Percentiles rank a stretch among this genome's conserved stretches.
These are phyloP conservation scores for Diutina mesorugosa DNA, from an alignment of 1,139 yeast genomes.

Conservation along the genomic window DNA sequence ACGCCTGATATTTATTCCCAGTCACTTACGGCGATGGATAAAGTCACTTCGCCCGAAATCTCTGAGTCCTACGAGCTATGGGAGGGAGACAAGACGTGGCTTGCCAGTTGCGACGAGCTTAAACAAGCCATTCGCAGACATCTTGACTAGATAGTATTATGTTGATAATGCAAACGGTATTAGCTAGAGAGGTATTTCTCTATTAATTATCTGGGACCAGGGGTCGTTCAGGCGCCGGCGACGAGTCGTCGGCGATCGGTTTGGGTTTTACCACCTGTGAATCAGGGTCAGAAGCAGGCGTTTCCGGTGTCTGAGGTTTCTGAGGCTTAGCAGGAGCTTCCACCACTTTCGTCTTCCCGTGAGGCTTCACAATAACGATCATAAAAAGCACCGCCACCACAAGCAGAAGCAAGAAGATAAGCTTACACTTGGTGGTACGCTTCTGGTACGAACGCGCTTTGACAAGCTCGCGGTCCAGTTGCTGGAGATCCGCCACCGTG, in stretches of 20 bases:
- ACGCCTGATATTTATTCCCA: not conserved
- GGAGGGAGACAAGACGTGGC: not conserved
- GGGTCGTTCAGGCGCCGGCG: not conserved
- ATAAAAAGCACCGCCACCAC: conserved; percentile 63
- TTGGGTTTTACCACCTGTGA: not conserved
- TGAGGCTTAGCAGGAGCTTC: conserved; percentile 4
- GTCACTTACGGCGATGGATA: not conserved
- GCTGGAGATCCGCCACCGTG: conserved; percentile 62
- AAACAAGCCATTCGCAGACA: not conserved
- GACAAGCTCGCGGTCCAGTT: conserved; percentile 65
- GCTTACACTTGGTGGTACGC: conserved; percentile 81
- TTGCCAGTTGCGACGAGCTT: not conserved
- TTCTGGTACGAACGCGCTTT: conserved; percentile 75
- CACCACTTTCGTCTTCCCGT: conserved; percentile 8
- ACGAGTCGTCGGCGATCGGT: not conserved
- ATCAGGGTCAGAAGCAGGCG: too few relatives aligned
- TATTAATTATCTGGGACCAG: not conserved
- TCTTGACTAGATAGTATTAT: not conserved
- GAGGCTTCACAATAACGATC: conserved; percentile 60
- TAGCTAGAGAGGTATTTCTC: not conserved
- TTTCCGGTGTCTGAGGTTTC: not conserved
- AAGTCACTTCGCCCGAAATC: not conserved
- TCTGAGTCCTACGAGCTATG: not conserved
- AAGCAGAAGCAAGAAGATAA: conserved; percentile 60
- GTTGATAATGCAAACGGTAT: not conserved